These are phyloP conservation scores for Aureobasidium lini DNA, from an alignment of 2,329 filamentous ascomycete species.

Conservation along the genomic window DNA sequence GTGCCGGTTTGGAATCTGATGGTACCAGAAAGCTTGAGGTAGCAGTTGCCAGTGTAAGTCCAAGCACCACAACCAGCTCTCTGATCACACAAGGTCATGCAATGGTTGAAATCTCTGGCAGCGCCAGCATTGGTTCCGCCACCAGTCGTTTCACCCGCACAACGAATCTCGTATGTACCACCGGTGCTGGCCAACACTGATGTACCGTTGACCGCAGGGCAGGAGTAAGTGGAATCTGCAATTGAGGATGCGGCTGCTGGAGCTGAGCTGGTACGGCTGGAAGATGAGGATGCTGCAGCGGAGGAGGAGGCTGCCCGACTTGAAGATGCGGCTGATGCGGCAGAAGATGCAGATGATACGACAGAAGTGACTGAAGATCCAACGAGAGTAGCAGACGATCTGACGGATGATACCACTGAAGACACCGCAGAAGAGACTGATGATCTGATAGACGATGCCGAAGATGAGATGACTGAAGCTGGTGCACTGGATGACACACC, in stretches of 20 bases:
- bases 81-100: slow-evolving; percentile 19
- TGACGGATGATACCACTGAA: too few relatives aligned
- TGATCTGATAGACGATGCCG: neutral
- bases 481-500: neutral
- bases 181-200: slow-evolving; percentile 4
- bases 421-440: too few relatives aligned
- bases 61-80: slow-evolving; percentile 17
- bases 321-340: neutral
- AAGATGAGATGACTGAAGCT: neutral
- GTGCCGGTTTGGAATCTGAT: neutral
- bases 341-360: neutral
- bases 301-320: neutral
- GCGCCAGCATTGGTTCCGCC: too few relatives aligned
- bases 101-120: slow-evolving; percentile 12
- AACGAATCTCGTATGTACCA: neutral
- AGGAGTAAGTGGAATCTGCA: slow-evolving; percentile 1
- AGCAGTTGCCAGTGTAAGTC: slow-evolving; percentile 15
- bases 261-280: neutral
- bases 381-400: too few relatives aligned
- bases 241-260: neutral
- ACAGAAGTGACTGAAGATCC: neutral
- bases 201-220: neutral
- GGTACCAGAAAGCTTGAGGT: neutral
- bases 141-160: neutral
- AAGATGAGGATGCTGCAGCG: neutral